Evolutionary conservation across 176 grass and related monocot genomes (phyloP), one percentile per base, ranked within the genome.

Genomic region (Microstegium vimineum): DNA sequence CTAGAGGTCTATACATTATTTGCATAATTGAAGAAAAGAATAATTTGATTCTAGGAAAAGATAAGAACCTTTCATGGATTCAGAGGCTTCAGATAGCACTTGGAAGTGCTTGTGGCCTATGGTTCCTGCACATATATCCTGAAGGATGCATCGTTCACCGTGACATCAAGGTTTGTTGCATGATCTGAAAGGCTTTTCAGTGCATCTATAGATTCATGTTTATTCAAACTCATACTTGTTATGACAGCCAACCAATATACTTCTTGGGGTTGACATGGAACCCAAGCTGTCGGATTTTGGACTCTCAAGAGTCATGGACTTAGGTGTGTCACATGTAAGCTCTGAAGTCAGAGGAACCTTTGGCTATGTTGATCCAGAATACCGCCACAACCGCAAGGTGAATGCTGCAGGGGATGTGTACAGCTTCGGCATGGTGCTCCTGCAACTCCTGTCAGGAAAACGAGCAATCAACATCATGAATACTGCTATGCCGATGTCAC

Each of bases 261-360:
- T 94, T 78, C 89, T 94, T 71, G 92, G 86, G 52, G 52, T 83
- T 36, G 85, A 89, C 51, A 81, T 94, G 45, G 89, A 89, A 77
- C 86, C 92, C 25, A 94, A 89, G 56, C 81, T 94, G 8, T 90
- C 86, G 1, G 92, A 94, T 66, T 91, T 94, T 8, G 89, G 89
- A 46, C 36, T 94, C 35, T 94, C 92, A 4, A 91, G 85, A 49
- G 77, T 88, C 56, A 89, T 91, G 1, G 89, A 91, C 61, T 36
- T 83, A 37, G 86, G 83, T 63, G 83, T 82, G 4, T 94, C 89
- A 0, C 86, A 87, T 5, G 83, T 94, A 57, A 94, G 86, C 76
- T 94, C 92, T 12, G 86, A 94, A 78, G 92, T 94, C 38, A 76
- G 92, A 87, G 92, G 86, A 82, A 94, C 92, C 16, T 94, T 94